Conservation (phyloP, 225 moss, liverwort and hornwort genomes). For the Bryum argenteum region DNA sequence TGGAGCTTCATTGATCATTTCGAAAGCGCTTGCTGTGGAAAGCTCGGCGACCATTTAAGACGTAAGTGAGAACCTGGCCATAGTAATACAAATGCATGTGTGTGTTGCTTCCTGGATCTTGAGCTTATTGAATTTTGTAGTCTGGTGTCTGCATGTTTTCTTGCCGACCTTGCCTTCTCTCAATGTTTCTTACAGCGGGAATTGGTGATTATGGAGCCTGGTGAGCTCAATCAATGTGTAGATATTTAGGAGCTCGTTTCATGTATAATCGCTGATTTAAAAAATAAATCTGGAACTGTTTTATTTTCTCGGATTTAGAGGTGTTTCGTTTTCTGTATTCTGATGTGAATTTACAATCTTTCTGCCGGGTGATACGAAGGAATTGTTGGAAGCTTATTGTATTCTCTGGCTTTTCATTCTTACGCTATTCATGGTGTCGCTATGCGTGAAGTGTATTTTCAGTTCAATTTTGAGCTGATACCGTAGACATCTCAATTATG, state of each 20-base stretch:
- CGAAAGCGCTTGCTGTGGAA: neutral
- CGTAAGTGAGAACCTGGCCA: slow-evolving; percentile 18
- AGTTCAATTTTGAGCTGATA: too few species aligned
- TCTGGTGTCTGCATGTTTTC: neutral
- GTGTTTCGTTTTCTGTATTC: neutral
- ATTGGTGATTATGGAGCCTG: neutral
- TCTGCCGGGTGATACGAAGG: too few species aligned
- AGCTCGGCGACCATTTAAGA: slow-evolving; percentile 7
- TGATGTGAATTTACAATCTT: neutral
- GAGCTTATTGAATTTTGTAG: neutral
- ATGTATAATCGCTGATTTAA: too few species aligned
- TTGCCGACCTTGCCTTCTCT: slow-evolving; percentile 7
- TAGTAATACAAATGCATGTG: neutral
- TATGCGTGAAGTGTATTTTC: too few species aligned
- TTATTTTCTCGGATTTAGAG: neutral
- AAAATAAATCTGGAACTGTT: neutral
- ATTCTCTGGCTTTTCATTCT: too few species aligned
- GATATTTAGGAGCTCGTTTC: neutral
- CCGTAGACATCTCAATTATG: too few species aligned
- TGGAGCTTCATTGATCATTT: neutral
- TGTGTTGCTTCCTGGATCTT: neutral
- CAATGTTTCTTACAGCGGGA: neutral
- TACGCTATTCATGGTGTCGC: too few species aligned
- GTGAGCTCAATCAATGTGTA: neutral
- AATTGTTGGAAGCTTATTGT: too few species aligned